These are phyloP conservation scores for Linum usitatissimum DNA, from an alignment of 345 rosid genomes.

Conservation along the genomic window DNA sequence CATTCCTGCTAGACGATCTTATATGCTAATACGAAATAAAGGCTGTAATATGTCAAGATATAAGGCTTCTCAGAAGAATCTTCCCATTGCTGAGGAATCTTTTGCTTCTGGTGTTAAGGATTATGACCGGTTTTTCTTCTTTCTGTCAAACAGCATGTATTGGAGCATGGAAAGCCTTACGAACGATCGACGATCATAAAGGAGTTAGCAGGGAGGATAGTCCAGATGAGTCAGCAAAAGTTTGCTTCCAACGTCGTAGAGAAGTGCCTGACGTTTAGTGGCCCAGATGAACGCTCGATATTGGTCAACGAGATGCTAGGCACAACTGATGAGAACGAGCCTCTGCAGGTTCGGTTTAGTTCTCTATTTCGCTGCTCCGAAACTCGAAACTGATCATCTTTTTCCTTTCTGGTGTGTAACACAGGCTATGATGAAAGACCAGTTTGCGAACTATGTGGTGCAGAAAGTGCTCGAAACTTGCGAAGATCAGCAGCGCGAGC, in stretches of 20 bases:
- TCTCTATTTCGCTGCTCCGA: too few relatives aligned
- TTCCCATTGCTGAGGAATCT: neutral
- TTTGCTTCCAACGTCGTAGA: slow-evolving; percentile 58
- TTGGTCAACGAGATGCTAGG: slow-evolving; percentile 62
- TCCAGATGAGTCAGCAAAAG: slow-evolving; percentile 63
- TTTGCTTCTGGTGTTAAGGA: neutral
- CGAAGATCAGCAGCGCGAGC: slow-evolving; percentile 63
- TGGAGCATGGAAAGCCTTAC: slow-evolving; percentile 59
- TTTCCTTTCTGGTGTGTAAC: too few relatives aligned
- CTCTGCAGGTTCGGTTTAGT: slow-evolving; percentile 43
- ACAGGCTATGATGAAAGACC: slow-evolving; percentile 94
- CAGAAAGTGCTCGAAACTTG: slow-evolving; percentile 80
- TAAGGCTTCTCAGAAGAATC: neutral
- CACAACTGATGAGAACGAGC: slow-evolving; percentile 50
- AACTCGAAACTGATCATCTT: too few relatives aligned
- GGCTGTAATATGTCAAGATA: too few relatives aligned
- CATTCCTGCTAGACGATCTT: too few relatives aligned
- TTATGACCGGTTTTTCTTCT: neutral
- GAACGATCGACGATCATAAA: slow-evolving; percentile 48
- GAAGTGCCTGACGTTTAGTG: slow-evolving; percentile 52
- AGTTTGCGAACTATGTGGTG: slow-evolving; percentile 75
- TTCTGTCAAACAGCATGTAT: slow-evolving; percentile 36
- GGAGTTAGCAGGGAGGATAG: slow-evolving; percentile 53
- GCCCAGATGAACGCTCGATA: slow-evolving; percentile 35
- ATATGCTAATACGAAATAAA: too few relatives aligned